Evolutionary conservation across 106 monocot genomes (phyloP).

Genomic region (Dioscorea alata): DNA sequence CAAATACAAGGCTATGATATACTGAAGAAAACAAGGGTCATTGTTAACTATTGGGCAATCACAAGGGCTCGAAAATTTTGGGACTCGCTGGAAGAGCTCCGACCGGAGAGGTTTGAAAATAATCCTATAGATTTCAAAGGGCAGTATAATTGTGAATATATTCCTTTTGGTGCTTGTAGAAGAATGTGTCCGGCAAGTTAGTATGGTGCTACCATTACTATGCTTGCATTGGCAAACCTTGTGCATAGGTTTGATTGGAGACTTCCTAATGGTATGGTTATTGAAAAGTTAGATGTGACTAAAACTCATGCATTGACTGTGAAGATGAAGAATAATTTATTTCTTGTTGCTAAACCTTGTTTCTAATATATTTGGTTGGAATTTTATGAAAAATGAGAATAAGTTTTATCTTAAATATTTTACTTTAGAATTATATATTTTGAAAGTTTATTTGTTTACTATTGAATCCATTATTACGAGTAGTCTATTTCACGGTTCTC

Average conservation of each 20-base stretch:
- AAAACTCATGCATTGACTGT: neutral
- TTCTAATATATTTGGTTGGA: neutral
- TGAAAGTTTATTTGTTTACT: too few relatives aligned
- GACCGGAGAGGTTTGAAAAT: neutral
- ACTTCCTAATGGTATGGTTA: neutral
- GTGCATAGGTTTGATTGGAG: neutral
- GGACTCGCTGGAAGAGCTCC: neutral
- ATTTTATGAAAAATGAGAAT: too few relatives aligned
- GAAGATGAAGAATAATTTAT: neutral
- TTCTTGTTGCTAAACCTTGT: neutral
- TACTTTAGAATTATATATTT: too few relatives aligned
- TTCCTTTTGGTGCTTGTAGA: neutral
- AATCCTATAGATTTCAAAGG: neutral
- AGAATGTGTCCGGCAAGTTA: neutral
- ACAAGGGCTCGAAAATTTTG: neutral
- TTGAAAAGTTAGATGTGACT: neutral
- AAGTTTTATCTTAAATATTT: too few relatives aligned
- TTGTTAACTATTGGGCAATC: conserved; percentile 2
- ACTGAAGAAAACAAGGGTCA: neutral
- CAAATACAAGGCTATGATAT: neutral
- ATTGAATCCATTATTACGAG: too few relatives aligned
- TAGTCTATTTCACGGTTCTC: too few relatives aligned
- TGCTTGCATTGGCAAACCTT: neutral
- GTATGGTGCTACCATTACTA: neutral
- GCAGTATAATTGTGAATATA: neutral